Evolutionary conservation across 2,329 filamentous ascomycete species (phyloP).

Genomic region (Colletotrichum sp.): DNA sequence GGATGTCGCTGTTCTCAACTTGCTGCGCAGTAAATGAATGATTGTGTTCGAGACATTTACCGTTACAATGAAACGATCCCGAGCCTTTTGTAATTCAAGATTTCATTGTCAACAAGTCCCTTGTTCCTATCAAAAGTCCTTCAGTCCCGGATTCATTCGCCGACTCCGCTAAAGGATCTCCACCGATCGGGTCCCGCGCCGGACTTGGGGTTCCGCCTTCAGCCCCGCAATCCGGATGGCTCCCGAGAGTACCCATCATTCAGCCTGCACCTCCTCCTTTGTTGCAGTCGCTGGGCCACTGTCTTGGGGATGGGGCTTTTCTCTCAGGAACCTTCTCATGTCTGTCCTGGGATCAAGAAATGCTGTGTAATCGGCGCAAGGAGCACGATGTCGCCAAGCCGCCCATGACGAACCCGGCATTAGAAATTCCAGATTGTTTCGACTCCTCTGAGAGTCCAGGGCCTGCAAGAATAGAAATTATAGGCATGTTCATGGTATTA

Average conservation of each 20-base stretch:
- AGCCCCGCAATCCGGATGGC: not conserved
- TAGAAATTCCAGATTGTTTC: not conserved
- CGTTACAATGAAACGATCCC: not conserved
- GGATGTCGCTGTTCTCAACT: not conserved
- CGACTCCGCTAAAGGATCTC: not conserved
- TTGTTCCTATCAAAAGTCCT: not conserved
- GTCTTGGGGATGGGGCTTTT: not conserved
- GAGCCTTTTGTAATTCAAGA: not conserved
- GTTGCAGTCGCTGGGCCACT: not conserved
- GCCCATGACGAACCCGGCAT: not conserved
- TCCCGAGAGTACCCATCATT: not conserved
- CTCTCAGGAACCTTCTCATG: not conserved
- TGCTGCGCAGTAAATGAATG: not conserved
- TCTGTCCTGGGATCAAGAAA: not conserved
- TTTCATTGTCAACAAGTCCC: not conserved
- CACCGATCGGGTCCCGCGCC: not conserved
- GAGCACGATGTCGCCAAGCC: not conserved
- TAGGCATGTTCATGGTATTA: not conserved
- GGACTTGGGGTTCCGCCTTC: not conserved
- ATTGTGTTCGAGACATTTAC: not conserved
- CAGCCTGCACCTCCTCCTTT: not conserved
- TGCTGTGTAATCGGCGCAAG: not conserved
- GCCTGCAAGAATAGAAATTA: not conserved
- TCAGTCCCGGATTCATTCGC: not conserved
- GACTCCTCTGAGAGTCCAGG: not conserved